Percentiles rank a stretch among this genome's conserved stretches.
Conservation (phyloP, 2,329 filamentous ascomycete species). For the Ceratocystis papillata region DNA sequence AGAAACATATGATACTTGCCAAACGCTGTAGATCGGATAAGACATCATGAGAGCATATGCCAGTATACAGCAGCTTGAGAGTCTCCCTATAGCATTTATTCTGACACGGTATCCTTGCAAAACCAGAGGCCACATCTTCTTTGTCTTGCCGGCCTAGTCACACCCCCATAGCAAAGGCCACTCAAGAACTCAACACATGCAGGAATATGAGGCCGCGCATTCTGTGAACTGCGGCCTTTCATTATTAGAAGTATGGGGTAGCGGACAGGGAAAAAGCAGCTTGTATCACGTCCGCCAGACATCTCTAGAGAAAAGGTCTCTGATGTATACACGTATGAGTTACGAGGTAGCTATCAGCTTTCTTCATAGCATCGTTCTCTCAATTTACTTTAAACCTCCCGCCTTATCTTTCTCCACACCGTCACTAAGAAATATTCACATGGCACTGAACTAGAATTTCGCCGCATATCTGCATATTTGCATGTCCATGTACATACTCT, state of each 20-base stretch:
- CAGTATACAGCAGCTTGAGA: too few relatives aligned
- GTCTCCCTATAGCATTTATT: not conserved
- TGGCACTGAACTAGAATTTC: constrained; percentile 2
- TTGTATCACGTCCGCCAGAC: constrained; percentile 10
- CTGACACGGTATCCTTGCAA: not conserved
- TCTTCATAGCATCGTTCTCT: not conserved
- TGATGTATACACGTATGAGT: not conserved
- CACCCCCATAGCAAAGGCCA: not conserved
- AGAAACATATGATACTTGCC: not conserved
- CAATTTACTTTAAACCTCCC: not conserved
- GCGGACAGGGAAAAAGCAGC: not conserved
- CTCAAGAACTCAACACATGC: not conserved
- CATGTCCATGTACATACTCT: not conserved
- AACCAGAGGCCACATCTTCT: not conserved
- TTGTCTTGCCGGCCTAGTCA: not conserved
- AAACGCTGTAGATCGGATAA: constrained; percentile 1
- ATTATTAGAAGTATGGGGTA: not conserved
- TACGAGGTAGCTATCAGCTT: not conserved
- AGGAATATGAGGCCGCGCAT: not conserved
- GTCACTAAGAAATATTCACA: not conserved
- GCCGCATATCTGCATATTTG: not conserved
- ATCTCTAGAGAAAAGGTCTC: not conserved
- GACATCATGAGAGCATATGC: not conserved
- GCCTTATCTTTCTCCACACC: not conserved
- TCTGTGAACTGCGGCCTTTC: not conserved